phyloP scores from a whole-genome alignment of 352 stramenopile species.

The Phytophthora boehmeriae region DNA sequence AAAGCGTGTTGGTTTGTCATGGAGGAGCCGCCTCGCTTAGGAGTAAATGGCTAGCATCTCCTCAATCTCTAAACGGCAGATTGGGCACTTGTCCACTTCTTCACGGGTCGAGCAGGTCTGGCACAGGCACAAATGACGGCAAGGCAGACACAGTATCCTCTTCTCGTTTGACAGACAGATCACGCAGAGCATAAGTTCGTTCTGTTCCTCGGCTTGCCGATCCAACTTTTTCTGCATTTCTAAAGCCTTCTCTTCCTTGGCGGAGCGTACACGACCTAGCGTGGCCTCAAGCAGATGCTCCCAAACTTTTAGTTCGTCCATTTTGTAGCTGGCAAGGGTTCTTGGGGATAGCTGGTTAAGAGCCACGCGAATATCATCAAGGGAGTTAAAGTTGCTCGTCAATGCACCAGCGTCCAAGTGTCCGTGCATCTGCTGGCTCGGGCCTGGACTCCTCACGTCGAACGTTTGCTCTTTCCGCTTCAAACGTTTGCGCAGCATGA shows the following conservation, averaged over 20 bases:
- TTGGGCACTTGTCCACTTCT: slow-evolving; percentile 82
- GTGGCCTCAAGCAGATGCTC: slow-evolving; percentile 73
- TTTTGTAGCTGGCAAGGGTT: slow-evolving; percentile 30
- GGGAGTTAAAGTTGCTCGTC: slow-evolving; percentile 4
- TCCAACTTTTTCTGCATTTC: slow-evolving; percentile 82
- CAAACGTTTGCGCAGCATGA: slow-evolving; percentile 48
- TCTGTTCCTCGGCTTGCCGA: slow-evolving; percentile 74
- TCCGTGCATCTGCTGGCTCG: slow-evolving; percentile 12
- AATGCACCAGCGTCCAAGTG: background rate
- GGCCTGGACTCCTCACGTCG: slow-evolving; percentile 3
- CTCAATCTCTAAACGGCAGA: slow-evolving; percentile 82
- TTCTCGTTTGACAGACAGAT: slow-evolving; percentile 86
- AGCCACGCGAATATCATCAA: slow-evolving; percentile 35
- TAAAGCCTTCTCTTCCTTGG: slow-evolving; percentile 76
- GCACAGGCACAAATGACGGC: slow-evolving; percentile 83
- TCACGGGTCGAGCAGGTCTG: slow-evolving; percentile 68
- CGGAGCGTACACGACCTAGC: slow-evolving; percentile 53
- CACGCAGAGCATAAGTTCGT: slow-evolving; percentile 88
- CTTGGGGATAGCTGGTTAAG: slow-evolving; percentile 31
- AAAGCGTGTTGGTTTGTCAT: background rate
- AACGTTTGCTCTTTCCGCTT: slow-evolving; percentile 36
- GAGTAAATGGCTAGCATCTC: slow-evolving; percentile 87
- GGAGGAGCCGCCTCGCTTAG: slow-evolving; percentile 30
- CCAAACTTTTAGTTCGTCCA: slow-evolving; percentile 75
- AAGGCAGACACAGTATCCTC: slow-evolving; percentile 83